Evolutionary conservation across 345 rosid genomes (phyloP).

Genomic region (Brassica juncea): DNA sequence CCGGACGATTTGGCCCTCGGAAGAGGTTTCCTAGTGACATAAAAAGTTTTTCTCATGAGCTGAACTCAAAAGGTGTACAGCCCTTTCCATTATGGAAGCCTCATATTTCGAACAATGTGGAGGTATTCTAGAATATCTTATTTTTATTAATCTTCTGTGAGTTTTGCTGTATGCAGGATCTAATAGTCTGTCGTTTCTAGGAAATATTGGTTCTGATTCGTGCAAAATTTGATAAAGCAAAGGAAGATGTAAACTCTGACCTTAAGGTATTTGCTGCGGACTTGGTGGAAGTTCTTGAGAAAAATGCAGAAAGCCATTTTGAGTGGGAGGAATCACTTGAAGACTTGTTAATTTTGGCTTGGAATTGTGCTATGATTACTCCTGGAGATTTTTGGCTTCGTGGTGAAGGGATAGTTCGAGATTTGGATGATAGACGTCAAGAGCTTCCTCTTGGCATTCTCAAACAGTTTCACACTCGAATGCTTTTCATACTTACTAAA

Average conservation of each 20-base stretch:
- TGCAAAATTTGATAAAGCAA: constrained; percentile 93
- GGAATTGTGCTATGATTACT: constrained; percentile 89
- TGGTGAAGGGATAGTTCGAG: constrained; percentile 98
- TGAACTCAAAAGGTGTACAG: constrained; percentile 95
- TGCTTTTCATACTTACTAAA: constrained; percentile 99
- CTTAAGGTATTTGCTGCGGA: constrained; percentile 96
- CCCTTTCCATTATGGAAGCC: constrained; percentile 97
- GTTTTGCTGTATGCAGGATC: constrained; percentile 16
- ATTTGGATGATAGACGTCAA: constrained; percentile 94
- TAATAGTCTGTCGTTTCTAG: constrained; percentile 51
- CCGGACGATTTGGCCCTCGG: constrained; percentile 50
- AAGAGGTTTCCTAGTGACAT: constrained; percentile 93
- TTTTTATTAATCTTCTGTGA: constrained; percentile 9
- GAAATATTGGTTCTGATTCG: constrained; percentile 79
- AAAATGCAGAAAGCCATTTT: constrained; percentile 93
- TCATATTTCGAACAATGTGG: constrained; percentile 79
- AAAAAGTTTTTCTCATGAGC: constrained; percentile 98
- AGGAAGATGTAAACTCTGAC: constrained; percentile 99
- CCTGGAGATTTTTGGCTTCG: constrained; percentile 99
- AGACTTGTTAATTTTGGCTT: constrained; percentile 91
- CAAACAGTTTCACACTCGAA: constrained; percentile 90
- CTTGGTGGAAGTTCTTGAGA: constrained; percentile 92
- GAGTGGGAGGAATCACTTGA: constrained; percentile 98
- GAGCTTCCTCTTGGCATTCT: constrained; percentile 90
- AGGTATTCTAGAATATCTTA: constrained; percentile 51